Conservation (phyloP, 176 grass and related monocot genomes). For the Phoenix roebelenii region DNA sequence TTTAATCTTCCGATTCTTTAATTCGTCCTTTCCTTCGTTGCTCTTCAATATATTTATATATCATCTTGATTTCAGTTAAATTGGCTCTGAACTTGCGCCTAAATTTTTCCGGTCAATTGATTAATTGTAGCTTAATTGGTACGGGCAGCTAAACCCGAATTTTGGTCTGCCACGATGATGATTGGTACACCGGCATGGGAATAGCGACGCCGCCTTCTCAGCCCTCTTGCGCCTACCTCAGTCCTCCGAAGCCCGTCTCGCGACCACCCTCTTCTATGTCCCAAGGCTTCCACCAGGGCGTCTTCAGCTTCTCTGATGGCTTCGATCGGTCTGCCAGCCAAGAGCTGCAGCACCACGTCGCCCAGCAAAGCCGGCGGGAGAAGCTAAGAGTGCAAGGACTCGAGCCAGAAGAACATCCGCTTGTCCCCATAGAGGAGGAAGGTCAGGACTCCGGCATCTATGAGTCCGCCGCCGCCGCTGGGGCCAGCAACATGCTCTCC, state of each 20-base stretch:
- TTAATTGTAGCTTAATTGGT: neutral
- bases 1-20: too few relatives aligned
- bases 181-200: constrained; percentile 64
- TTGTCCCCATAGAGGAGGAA: constrained; percentile 45
- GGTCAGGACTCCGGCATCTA: constrained; percentile 38
- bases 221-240: constrained; percentile 7
- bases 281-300: constrained; percentile 75
- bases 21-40: too few relatives aligned
- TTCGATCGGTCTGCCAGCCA: constrained; percentile 28
- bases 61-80: too few relatives aligned
- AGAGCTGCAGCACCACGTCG: constrained; percentile 49
- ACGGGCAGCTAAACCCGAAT: neutral
- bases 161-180: neutral
- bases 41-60: too few relatives aligned
- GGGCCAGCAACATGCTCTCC: constrained; percentile 68
- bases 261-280: constrained; percentile 52
- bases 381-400: constrained; percentile 80
- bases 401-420: constrained; percentile 33
- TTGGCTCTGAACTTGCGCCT: too few relatives aligned
- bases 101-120: neutral
- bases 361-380: constrained; percentile 86
- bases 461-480: constrained; percentile 38
- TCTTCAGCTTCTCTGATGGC: constrained; percentile 53
- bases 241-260: neutral
- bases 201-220: constrained; percentile 64